Evolutionary conservation across 2,329 filamentous ascomycete genomes (phyloP), one percentile per base, ranked within the genome.

Genomic region (Hymenoscyphus linearis): DNA sequence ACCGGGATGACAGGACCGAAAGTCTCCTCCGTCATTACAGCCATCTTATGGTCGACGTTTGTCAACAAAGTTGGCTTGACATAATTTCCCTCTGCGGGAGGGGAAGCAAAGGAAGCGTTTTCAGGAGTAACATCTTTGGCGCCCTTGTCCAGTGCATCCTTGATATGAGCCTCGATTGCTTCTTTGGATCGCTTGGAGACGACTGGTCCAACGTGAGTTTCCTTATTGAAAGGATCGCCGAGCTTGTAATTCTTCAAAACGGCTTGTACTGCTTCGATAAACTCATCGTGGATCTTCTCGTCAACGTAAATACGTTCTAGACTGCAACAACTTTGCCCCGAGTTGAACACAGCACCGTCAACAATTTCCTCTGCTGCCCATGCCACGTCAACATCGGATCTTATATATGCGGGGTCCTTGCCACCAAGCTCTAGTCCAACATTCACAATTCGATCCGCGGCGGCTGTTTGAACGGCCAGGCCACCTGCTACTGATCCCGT

Each of bases 341-440:
- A 96, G 78, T 98, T 98, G 82, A 98, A 98, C 61, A 98, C 81
- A n/a, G 92, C 88, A 22, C 93, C 93, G 69, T 98, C 93, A 14
- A 98, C 91, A 70, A 98, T 95, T 76, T 97, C 92, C 68, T 90
- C 92, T 0, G 93, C 93, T 0, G 89, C 93, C 93, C 93, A 97
- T 55, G 85, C 85, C 55, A 96, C 76, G 73, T 98, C 92, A 1
- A 96, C 91, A 70, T 98, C 93, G 6, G 79, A 80, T 63, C 93
- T 82, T 59, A 98, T 82, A 71, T 97, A 98, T 26, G 93, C 93
- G 4, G 93, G 91, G 73, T 98, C 93, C 73, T 98, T 98, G 66
- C 93, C 93, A 66, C 93, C 93, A 31, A 98, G 85, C 76, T 98
- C 93, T 40, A 98, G 82, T 1, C 92, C 91, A 53, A 98, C 90